Conservation (phyloP, 2,329 filamentous ascomycete species). For the Fusarium dlaminii region DNA sequence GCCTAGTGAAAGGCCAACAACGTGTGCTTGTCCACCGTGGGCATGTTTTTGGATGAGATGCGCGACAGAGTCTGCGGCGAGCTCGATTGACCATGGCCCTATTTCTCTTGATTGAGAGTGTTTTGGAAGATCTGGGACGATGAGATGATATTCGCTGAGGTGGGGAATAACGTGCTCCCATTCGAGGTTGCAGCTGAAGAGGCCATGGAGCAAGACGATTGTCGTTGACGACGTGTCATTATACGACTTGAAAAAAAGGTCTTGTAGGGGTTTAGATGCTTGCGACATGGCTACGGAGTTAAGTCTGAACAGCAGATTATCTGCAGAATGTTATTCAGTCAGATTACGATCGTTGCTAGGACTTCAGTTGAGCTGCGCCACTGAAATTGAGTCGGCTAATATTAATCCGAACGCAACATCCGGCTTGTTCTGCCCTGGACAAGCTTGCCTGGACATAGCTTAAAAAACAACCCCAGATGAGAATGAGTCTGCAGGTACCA, state of each 20-base stretch:
- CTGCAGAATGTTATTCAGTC: not conserved
- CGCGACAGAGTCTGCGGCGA: slow-evolving; percentile 46
- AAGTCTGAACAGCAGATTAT: rapidly evolving
- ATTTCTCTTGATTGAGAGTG: slow-evolving; percentile 50
- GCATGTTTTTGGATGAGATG: slow-evolving; percentile 48
- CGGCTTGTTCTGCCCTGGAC: not conserved
- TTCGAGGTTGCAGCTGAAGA: slow-evolving; percentile 48
- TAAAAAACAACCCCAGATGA: not conserved
- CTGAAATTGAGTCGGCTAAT: not conserved
- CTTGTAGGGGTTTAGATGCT: not conserved
- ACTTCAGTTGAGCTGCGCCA: not conserved
- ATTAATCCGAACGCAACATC: not conserved
- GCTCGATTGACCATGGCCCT: slow-evolving; percentile 43
- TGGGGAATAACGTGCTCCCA: slow-evolving; percentile 48
- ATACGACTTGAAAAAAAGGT: not conserved
- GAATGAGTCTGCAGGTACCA: not conserved
- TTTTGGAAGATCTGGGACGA: slow-evolving; percentile 51
- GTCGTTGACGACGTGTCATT: slow-evolving; percentile 43
- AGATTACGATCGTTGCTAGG: too few relatives aligned
- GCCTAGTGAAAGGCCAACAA: slow-evolving; percentile 54
- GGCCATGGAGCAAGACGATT: slow-evolving; percentile 47
- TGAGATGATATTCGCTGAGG: slow-evolving; percentile 51
- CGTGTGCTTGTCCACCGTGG: slow-evolving; percentile 48
- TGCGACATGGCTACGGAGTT: not conserved
- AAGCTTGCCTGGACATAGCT: not conserved